Percentiles rank a stretch among this genome's conserved stretches.
phyloP scores from a whole-genome alignment of 352 stramenopile species.

The Phytophthora multivora region DNA sequence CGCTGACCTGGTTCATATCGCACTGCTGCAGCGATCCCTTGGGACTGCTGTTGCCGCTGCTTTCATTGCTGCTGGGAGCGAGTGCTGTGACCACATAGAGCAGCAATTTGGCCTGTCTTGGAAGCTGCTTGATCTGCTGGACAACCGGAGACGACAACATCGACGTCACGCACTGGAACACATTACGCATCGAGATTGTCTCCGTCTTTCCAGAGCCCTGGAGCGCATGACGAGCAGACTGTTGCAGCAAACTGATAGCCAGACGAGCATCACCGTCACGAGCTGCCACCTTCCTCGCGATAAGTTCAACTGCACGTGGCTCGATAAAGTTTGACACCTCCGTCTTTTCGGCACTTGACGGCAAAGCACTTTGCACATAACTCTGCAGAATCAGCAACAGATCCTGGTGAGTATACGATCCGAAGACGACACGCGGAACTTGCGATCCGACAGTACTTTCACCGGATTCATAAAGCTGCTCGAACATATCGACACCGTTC shows the following conservation, averaged over 20 bases:
- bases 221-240: slow-evolving; percentile 50
- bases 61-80: slow-evolving; percentile 39
- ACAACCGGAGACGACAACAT: slow-evolving; percentile 45
- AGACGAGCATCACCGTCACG: slow-evolving; percentile 70
- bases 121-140: slow-evolving; percentile 66
- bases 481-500: slow-evolving; percentile 80
- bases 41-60: slow-evolving; percentile 1
- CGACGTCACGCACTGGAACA: slow-evolving; percentile 47
- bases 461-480: slow-evolving; percentile 40
- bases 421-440: slow-evolving; percentile 58
- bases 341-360: not conserved
- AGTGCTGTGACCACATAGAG: slow-evolving; percentile 68
- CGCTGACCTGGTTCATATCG: slow-evolving; percentile 51
- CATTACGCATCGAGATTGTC: slow-evolving; percentile 51
- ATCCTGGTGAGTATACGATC: slow-evolving; percentile 59
- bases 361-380: slow-evolving; percentile 34
- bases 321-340: slow-evolving; percentile 39
- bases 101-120: slow-evolving; percentile 68
- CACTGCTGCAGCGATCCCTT: slow-evolving; percentile 21
- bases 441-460: slow-evolving; percentile 10
- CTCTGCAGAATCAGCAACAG: slow-evolving; percentile 52
- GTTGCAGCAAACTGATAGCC: slow-evolving; percentile 63
- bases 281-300: slow-evolving; percentile 68
- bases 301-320: slow-evolving; percentile 56
- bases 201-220: slow-evolving; percentile 19